A percentile compares a stretch with the other conserved stretches of the same genome.
Conservation (phyloP, 2,329 filamentous ascomycete genomes). For the Emydomyces testavorans region DNA sequence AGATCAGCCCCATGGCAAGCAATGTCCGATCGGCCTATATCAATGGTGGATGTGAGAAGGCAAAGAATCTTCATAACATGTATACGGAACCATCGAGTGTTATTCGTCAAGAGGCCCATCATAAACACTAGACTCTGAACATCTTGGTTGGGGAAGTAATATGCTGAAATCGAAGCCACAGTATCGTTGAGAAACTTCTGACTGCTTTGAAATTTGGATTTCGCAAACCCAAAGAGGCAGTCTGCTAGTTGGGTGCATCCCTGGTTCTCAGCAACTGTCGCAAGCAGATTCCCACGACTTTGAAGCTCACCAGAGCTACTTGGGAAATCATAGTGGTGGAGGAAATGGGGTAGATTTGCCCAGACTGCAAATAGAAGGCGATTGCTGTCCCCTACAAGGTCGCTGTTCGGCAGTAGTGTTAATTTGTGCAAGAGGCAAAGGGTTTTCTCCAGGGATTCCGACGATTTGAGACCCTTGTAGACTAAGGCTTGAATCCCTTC, state of each 20-base stretch:
- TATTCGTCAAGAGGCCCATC: slow-evolving; percentile 83
- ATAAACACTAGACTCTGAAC: slow-evolving; percentile 79
- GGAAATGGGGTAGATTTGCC: slow-evolving; percentile 79
- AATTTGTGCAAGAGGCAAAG: slow-evolving; percentile 68
- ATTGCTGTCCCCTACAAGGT: slow-evolving; percentile 68
- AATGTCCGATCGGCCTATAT: slow-evolving; percentile 85
- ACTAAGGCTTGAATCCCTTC: slow-evolving; percentile 75
- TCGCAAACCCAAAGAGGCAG: slow-evolving; percentile 59
- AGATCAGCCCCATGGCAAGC: slow-evolving; percentile 85
- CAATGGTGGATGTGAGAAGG: slow-evolving; percentile 73
- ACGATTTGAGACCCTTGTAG: slow-evolving; percentile 86
- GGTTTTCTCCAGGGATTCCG: slow-evolving; percentile 65
- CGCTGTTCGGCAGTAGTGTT: slow-evolving; percentile 64
- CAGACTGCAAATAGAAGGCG: slow-evolving; percentile 76
- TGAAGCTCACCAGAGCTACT: slow-evolving; percentile 46
- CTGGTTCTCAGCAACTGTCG: slow-evolving; percentile 60
- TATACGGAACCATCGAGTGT: slow-evolving; percentile 75
- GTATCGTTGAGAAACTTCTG: slow-evolving; percentile 67
- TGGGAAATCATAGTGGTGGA: slow-evolving; percentile 61
- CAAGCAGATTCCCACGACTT: slow-evolving; percentile 57
- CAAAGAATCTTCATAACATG: slow-evolving; percentile 87
- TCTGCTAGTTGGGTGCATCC: slow-evolving; percentile 55
- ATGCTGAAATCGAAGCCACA: slow-evolving; percentile 59
- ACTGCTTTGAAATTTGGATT: slow-evolving; percentile 52
- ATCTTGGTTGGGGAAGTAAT: slow-evolving; percentile 72